These are phyloP conservation scores for Chaetomiaceae sp. DNA, from an alignment of 2,329 filamentous ascomycete species.

Conservation along the genomic window DNA sequence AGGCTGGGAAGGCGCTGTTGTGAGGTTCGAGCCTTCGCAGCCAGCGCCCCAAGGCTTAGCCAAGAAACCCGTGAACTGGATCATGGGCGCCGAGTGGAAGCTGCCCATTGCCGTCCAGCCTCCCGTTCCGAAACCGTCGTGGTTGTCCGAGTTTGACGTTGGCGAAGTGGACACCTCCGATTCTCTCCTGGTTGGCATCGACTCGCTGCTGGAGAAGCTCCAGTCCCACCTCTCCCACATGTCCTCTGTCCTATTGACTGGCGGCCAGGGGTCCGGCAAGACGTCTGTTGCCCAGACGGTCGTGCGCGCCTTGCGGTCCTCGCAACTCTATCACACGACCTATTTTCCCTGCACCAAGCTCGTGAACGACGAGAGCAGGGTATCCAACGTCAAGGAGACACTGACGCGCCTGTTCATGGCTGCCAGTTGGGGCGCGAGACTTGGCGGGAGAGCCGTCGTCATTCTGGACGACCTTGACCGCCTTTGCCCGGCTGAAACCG, in stretches of 20 bases:
- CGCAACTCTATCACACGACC: constrained; percentile 72
- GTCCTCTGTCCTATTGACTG: constrained; percentile 85
- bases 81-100: constrained; percentile 71
- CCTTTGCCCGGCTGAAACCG: constrained; percentile 87
- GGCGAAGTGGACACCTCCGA: constrained; percentile 44
- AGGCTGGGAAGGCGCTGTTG: constrained; percentile 77
- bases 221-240: constrained; percentile 73
- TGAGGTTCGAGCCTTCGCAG: constrained; percentile 66
- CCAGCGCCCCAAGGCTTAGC: constrained; percentile 34
- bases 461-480: constrained; percentile 91
- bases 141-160: constrained; percentile 50
- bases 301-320: constrained; percentile 65
- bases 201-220: constrained; percentile 67
- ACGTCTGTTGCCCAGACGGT: constrained; percentile 73
- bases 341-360: constrained; percentile 85
- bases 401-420: constrained; percentile 78
- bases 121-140: constrained; percentile 62
- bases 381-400: constrained; percentile 87
- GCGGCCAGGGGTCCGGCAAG: constrained; percentile 86
- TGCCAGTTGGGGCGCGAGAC: constrained; percentile 84
- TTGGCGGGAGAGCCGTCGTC: constrained; percentile 78
- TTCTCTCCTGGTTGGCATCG: constrained; percentile 76
- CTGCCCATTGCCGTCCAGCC: constrained; percentile 70
- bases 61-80: constrained; percentile 59
- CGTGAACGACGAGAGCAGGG: constrained; percentile 83